Evolutionary conservation across 1,284 basidiomycete species (phyloP).

Genomic region (Ceratobasidium sp.): DNA sequence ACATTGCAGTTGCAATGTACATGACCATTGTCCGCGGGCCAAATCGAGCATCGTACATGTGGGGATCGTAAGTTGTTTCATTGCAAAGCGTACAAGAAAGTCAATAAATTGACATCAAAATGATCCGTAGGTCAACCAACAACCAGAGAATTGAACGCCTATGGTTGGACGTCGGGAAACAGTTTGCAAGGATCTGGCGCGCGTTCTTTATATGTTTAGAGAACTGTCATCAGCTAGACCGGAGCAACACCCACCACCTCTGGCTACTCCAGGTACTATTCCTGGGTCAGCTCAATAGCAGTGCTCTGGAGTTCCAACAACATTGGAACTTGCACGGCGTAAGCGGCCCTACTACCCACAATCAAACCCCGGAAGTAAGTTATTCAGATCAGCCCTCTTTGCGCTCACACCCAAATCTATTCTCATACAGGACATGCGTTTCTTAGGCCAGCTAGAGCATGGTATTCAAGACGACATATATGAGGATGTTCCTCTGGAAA

Average conservation of each 20-base stretch:
- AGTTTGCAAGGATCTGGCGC: background rate
- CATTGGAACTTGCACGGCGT: conserved; percentile 4
- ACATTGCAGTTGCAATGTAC: conserved; percentile 8
- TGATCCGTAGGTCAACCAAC: background rate
- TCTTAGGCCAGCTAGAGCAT: background rate
- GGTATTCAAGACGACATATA: background rate
- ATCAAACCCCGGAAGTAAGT: background rate
- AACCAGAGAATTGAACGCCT: background rate
- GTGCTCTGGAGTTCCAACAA: background rate
- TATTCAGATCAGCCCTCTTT: background rate
- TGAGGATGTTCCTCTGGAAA: background rate
- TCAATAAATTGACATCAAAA: too few relatives aligned
- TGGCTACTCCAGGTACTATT: background rate
- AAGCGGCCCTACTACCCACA: background rate
- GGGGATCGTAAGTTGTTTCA: conserved; percentile 1
- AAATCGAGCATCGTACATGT: background rate
- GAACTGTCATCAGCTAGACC: background rate
- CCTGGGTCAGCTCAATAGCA: background rate
- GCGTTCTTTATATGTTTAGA: background rate
- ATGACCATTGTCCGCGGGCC: background rate
- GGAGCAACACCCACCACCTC: background rate
- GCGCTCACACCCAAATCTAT: too few relatives aligned
- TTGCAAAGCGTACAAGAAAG: too few relatives aligned
- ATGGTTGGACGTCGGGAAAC: conserved; percentile 1
- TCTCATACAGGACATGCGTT: background rate